These are phyloP conservation scores for Rickenella mellea DNA, from an alignment of 768 basidiomycete species.

Conservation along the genomic window DNA sequence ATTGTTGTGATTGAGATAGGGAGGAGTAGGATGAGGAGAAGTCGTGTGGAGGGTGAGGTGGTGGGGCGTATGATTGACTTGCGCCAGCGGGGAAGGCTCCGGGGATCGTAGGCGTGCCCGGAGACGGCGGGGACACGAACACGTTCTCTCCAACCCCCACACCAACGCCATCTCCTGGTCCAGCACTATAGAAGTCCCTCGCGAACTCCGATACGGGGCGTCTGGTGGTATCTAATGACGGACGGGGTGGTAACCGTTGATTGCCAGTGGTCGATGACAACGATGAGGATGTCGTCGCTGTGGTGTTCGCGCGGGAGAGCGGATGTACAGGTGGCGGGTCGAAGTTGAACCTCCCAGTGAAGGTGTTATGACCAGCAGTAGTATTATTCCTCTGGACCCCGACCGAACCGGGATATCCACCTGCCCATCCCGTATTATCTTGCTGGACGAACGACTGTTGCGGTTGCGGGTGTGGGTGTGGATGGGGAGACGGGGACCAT, in stretches of 20 bases:
- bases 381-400: slow-evolving; percentile 5
- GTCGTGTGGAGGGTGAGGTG: too few relatives aligned
- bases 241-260: neutral
- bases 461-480: slow-evolving; percentile 8
- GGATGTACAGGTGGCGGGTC: slow-evolving; percentile 9
- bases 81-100: too few relatives aligned
- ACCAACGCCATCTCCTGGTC: slow-evolving; percentile 15
- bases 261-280: too few relatives aligned
- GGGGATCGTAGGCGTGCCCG: too few relatives aligned
- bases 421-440: neutral
- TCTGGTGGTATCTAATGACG: neutral
- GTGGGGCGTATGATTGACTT: too few relatives aligned
- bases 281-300: slow-evolving; percentile 6
- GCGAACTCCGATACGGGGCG: slow-evolving; percentile 42
- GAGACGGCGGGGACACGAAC: too few relatives aligned
- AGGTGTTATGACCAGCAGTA: slow-evolving; percentile 11
- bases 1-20: slow-evolving; percentile 8
- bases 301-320: slow-evolving; percentile 12
- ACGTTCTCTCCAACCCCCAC: too few relatives aligned
- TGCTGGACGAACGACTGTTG: neutral
- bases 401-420: slow-evolving; percentile 7
- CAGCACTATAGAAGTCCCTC: slow-evolving; percentile 53
- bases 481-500: slow-evolving; percentile 6
- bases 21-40: slow-evolving; percentile 1
- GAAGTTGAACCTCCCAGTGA: slow-evolving; percentile 5